Evolutionary conservation across 352 stramenopile genomes (phyloP), one percentile per base, ranked within the genome.

Genomic region (Phytophthora uliginosa): DNA sequence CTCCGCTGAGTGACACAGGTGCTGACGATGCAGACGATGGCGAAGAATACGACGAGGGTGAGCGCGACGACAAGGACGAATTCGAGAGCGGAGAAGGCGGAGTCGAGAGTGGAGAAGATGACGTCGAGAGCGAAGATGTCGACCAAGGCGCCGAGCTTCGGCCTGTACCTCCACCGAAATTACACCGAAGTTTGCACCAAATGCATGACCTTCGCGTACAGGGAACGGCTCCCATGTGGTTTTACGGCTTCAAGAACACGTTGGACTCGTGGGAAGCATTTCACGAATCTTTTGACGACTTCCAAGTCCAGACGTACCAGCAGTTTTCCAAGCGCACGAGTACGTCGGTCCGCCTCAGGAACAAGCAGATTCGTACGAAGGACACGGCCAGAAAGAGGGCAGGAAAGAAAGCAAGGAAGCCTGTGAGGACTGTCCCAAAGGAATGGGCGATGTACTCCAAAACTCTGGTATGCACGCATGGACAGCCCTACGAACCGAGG

Each of bases 391-490:
- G n/a, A 52, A 52, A 52, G 45, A 8, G 0, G 17, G 20, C 45
- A 9, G 40, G 17, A 20, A 50, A 50, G 18, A 50, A 50, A 17
- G 40, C 40, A 17, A 12, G 34, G 9, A 17, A 42, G 9, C 1
- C 34, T 17, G 8, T 42, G 34, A 48, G 10, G 17, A n/a, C 22
- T 2, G 17, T 67, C 6, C 33, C 60, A 1, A 15, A 45, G 17
- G 10, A 54, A 18, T 61, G 22, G 38, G 38, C 12, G 1, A 24
- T 5, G 4, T 68, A 60, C 22, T 68, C 36, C 0, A 42, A 68
- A 42, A 55, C 50, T 13, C 18, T 68, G 15, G 15, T 59, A 3
- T 59, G 33, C 51, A 67, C 60, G 24, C 50, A 59, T 28, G 60
- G 48, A 1, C 50, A 67, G 7, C n/a, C 60, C 0, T 59, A 59